A percentile compares a stretch with the other conserved stretches of the same genome.
These are phyloP conservation scores for Tylopilus sp. DNA, from an alignment of 1,284 basidiomycete species.

Conservation along the genomic window DNA sequence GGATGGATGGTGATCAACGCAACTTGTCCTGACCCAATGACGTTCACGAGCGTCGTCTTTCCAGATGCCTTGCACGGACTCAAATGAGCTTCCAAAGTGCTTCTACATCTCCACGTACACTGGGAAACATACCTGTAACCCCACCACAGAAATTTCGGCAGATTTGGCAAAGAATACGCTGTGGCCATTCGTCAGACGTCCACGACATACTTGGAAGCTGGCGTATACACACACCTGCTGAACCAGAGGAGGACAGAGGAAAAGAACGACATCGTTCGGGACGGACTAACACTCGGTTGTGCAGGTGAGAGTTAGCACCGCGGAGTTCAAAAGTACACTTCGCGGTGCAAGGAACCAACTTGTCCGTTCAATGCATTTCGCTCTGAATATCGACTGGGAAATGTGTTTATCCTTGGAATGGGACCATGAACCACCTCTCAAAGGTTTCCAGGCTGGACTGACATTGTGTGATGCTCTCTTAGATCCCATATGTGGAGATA, in stretches of 20 bases:
- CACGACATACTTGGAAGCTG: background rate
- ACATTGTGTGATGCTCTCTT: background rate
- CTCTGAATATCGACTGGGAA: too few species aligned
- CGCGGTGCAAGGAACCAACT: background rate
- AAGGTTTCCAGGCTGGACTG: too few species aligned
- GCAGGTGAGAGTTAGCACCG: conserved; percentile 5
- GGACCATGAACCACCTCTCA: too few species aligned
- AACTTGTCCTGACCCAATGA: conserved; percentile 83
- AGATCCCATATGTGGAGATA: too few species aligned
- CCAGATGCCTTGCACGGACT: conserved; percentile 71
- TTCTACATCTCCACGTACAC: conserved; percentile 15
- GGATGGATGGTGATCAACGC: conserved; percentile 14
- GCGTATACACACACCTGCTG: conserved; percentile 45
- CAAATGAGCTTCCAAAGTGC: conserved; percentile 12
- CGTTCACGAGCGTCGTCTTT: conserved; percentile 92
- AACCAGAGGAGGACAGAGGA: conserved; percentile 67
- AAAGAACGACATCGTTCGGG: conserved; percentile 44
- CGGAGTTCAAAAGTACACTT: conserved; percentile 16
- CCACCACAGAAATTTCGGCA: conserved; percentile 91
- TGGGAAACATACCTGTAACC: conserved; percentile 70
- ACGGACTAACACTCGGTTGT: too few species aligned
- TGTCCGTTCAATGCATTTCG: too few species aligned
- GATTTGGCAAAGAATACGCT: conserved; percentile 86
- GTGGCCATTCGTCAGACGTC: background rate
- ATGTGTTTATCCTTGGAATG: too few species aligned